phyloP scores from a whole-genome alignment of 176 grass and related monocot genomes.

The Rhynchospora tenuis region DNA sequence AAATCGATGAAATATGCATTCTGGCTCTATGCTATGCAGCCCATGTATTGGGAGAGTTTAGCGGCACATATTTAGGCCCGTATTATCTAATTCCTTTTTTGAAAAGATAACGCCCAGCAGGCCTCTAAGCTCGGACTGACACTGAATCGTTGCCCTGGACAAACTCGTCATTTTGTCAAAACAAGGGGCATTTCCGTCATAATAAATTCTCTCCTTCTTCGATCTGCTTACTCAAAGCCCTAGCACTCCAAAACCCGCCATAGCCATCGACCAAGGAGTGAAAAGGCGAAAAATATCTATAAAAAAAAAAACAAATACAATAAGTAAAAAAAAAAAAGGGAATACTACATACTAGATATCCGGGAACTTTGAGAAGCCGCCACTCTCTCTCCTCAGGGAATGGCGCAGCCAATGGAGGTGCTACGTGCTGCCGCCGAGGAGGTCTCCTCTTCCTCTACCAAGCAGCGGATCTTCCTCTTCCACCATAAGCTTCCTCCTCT shows the following conservation, averaged over 20 bases:
- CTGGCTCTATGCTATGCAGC: too few relatives aligned
- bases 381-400: slow-evolving; percentile 9
- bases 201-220: neutral
- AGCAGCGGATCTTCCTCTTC: slow-evolving; percentile 73
- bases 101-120: neutral
- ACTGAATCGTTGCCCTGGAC: neutral
- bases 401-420: slow-evolving; percentile 44
- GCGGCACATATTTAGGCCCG: too few relatives aligned
- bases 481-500: slow-evolving; percentile 44
- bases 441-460: slow-evolving; percentile 66
- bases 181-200: neutral
- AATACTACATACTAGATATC: neutral
- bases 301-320: neutral
- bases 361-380: neutral
- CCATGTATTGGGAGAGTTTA: too few relatives aligned
- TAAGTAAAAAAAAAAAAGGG: neutral
- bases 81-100: too few relatives aligned
- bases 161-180: neutral
- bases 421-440: slow-evolving; percentile 55
- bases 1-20: too few relatives aligned
- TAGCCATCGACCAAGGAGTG: neutral
- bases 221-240: slow-evolving; percentile 13
- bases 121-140: neutral
- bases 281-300: neutral
- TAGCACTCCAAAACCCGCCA: slow-evolving; percentile 8